These are phyloP conservation scores for Venturiaceae sp. DNA, from an alignment of 2,329 filamentous ascomycete genomes.

Conservation along the genomic window DNA sequence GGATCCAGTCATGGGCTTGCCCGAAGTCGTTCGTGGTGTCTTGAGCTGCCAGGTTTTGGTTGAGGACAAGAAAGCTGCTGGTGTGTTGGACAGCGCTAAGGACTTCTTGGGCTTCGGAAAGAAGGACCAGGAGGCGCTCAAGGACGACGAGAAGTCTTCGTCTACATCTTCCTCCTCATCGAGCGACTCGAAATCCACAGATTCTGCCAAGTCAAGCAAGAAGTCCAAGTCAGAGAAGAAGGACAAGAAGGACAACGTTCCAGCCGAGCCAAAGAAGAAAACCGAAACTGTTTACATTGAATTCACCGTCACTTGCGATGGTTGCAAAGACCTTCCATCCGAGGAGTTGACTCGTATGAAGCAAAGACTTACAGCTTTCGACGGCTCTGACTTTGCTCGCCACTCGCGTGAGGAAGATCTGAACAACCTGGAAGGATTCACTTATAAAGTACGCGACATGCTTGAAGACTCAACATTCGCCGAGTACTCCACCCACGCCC, in stretches of 20 bases:
- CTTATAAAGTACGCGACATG: slow-evolving; percentile 79
- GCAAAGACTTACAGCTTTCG: slow-evolving; percentile 67
- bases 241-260: slow-evolving; percentile 27
- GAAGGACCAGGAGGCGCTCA: slow-evolving; percentile 61
- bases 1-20: slow-evolving; percentile 63
- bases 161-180: slow-evolving; percentile 23
- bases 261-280: slow-evolving; percentile 36
- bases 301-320: slow-evolving; percentile 33
- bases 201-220: slow-evolving; percentile 31
- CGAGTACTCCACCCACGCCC: slow-evolving; percentile 34
- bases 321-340: slow-evolving; percentile 47
- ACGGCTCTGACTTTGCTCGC: slow-evolving; percentile 71
- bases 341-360: slow-evolving; percentile 52
- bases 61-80: slow-evolving; percentile 56
- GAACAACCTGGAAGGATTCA: slow-evolving; percentile 89
- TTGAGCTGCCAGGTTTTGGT: slow-evolving; percentile 79
- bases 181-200: slow-evolving; percentile 22
- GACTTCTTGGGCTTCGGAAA: slow-evolving; percentile 90
- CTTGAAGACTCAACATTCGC: slow-evolving; percentile 69
- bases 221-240: slow-evolving; percentile 39
- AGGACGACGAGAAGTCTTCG: slow-evolving; percentile 44
- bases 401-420: slow-evolving; percentile 72
- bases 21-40: slow-evolving; percentile 64
- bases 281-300: slow-evolving; percentile 42
- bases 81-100: slow-evolving; percentile 88